These are phyloP conservation scores for Botrytis cinerea DNA, from an alignment of 2,329 filamentous ascomycete species.

Conservation along the genomic window DNA sequence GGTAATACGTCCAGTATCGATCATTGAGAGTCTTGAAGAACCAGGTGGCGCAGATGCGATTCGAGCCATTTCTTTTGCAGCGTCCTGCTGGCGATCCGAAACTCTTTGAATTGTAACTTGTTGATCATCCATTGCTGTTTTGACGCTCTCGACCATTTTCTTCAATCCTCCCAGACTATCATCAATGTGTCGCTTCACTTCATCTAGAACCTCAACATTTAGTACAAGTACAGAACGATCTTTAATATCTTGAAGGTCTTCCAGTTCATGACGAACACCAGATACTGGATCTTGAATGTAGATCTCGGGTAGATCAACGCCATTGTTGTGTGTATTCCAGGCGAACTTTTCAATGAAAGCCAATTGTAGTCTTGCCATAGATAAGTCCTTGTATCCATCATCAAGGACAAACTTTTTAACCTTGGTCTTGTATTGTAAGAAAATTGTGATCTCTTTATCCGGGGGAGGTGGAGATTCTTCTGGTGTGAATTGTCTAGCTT, in stretches of 20 bases:
- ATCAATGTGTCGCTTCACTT: conserved; percentile 95
- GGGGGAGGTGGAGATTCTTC: conserved; percentile 67
- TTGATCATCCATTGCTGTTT: conserved; percentile 81
- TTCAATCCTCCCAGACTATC: conserved; percentile 82
- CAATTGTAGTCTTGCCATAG: conserved; percentile 83
- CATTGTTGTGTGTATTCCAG: conserved; percentile 96
- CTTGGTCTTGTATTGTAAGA: conserved; percentile 93
- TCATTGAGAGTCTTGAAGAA: conserved; percentile 37
- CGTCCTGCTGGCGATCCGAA: conserved; percentile 86
- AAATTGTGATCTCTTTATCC: conserved; percentile 87
- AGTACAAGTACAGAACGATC: conserved; percentile 93
- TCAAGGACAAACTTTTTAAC: conserved; percentile 93
- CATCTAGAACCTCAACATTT: conserved; percentile 89
- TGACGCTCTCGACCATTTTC: conserved; percentile 81
- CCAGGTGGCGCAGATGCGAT: conserved; percentile 35
- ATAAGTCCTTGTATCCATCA: conserved; percentile 81
- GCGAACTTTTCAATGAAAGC: conserved; percentile 99
- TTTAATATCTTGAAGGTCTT: conserved; percentile 90
- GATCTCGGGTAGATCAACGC: conserved; percentile 89
- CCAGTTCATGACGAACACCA: conserved; percentile 93
- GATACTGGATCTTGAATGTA: conserved; percentile 97
- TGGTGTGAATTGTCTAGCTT: conserved; percentile 56
- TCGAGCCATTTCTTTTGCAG: conserved; percentile 80
- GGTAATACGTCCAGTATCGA: conserved; percentile 29
- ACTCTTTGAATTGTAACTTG: conserved; percentile 79